A percentile compares a stretch with the other conserved stretches of the same genome.
phyloP scores from a whole-genome alignment of 2,329 filamentous ascomycete species.

The Plectosphaerella plurivora region DNA sequence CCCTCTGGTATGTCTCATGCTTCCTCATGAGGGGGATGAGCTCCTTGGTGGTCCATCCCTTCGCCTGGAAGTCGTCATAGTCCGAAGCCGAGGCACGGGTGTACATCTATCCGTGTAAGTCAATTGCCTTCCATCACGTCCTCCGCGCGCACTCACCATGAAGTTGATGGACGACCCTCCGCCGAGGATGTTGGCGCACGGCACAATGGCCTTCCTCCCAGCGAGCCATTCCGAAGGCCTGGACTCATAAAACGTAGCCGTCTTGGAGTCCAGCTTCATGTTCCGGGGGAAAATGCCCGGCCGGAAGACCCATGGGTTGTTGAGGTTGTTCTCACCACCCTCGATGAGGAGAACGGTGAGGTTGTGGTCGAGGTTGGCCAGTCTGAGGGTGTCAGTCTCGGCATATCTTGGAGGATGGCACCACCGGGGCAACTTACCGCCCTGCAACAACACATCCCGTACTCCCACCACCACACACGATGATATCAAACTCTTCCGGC shows the following conservation, averaged over 20 bases:
- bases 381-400: constrained; percentile 36
- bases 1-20: constrained; percentile 72
- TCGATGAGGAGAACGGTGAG: constrained; percentile 66
- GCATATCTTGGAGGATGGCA: constrained; percentile 9
- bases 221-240: constrained; percentile 68
- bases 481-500: constrained; percentile 77
- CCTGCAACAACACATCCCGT: constrained; percentile 56
- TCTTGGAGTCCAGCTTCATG: constrained; percentile 77
- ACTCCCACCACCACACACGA: constrained; percentile 72
- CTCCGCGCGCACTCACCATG: constrained; percentile 43
- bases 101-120: constrained; percentile 53
- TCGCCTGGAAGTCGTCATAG: constrained; percentile 74
- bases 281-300: constrained; percentile 74
- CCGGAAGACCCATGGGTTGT: constrained; percentile 74
- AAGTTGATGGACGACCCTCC: constrained; percentile 75
- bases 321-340: constrained; percentile 67
- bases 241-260: constrained; percentile 77
- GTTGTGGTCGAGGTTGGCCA: constrained; percentile 75
- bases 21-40: constrained; percentile 74
- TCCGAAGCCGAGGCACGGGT: constrained; percentile 67
- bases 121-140: neutral
- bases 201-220: constrained; percentile 69
- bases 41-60: constrained; percentile 75
- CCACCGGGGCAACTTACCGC: constrained; percentile 31
- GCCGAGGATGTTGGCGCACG: constrained; percentile 67